phyloP scores from a whole-genome alignment of 1,284 basidiomycete genomes.

The Coriolopsis trogii region DNA sequence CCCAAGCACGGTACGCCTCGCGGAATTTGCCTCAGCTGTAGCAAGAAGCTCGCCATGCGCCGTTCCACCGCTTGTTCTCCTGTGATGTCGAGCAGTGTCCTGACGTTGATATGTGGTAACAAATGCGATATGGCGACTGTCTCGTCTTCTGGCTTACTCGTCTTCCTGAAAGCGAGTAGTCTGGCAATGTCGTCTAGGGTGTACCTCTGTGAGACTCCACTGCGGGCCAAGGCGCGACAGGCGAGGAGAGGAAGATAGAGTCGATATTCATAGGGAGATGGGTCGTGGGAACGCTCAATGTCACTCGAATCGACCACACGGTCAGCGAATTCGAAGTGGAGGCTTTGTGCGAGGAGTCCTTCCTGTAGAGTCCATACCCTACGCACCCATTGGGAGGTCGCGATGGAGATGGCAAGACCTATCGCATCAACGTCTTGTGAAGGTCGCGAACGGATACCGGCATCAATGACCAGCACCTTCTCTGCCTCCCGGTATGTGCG shows the following conservation, averaged over 20 bases:
- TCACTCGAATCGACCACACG: constrained; percentile 4
- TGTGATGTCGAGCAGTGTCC: background rate
- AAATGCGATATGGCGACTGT: background rate
- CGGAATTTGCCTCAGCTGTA: no score
- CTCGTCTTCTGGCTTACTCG: background rate
- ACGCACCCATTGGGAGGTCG: constrained; percentile 21
- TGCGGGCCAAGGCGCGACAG: background rate
- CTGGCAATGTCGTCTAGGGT: background rate
- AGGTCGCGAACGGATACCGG: constrained; percentile 10
- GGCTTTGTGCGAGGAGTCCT: constrained; percentile 18
- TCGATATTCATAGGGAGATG: no score
- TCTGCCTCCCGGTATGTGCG: constrained; percentile 15
- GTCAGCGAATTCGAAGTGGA: constrained; percentile 22
- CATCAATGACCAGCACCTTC: constrained; percentile 21
- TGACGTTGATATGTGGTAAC: background rate
- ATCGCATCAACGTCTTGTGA: constrained; percentile 1
- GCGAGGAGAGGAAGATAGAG: background rate
- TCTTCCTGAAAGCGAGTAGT: background rate
- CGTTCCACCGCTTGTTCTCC: no score
- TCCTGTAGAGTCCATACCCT: constrained; percentile 26
- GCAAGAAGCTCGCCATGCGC: background rate
- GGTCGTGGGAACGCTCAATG: background rate
- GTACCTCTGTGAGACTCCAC: no score
- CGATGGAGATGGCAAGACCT: constrained; percentile 17
- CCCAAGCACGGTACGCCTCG: background rate